Percentiles rank a stretch among this genome's conserved stretches.
These are phyloP conservation scores for Nicotiana obtusifolia DNA, from an alignment of 257 asterid genomes.

Conservation along the genomic window DNA sequence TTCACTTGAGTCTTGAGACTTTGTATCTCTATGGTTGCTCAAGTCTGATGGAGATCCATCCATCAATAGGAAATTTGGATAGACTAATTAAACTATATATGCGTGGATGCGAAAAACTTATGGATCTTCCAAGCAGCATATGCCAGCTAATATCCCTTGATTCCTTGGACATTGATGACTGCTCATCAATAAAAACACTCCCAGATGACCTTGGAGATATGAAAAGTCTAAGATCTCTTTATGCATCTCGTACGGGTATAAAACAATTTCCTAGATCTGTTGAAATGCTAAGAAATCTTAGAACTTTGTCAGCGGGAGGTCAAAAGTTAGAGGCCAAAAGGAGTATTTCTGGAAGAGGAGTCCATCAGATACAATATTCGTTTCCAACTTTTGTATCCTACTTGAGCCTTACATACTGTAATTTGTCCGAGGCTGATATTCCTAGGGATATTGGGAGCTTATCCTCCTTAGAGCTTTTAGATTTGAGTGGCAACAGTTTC, in stretches of 20 bases:
- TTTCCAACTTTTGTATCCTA: not conserved
- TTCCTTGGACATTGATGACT: too few relatives aligned
- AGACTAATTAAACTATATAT: not conserved
- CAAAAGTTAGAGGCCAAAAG: not conserved
- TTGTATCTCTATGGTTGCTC: not conserved
- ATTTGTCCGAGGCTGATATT: not conserved
- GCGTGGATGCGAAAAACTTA: not conserved
- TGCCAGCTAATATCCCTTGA: too few relatives aligned
- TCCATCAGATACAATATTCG: not conserved
- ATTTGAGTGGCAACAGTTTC: not conserved
- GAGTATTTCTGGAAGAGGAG: not conserved
- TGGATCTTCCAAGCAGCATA: not conserved
- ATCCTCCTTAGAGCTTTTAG: not conserved
- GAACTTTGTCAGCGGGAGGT: not conserved
- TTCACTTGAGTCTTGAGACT: not conserved
- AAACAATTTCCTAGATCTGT: not conserved
- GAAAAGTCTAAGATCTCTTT: not conserved
- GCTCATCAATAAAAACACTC: too few relatives aligned
- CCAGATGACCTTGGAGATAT: not conserved
- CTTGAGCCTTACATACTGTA: not conserved
- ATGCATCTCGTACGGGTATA: not conserved
- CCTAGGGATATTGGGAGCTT: not conserved
- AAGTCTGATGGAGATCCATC: not conserved
- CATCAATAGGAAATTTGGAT: not conserved
- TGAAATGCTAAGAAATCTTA: not conserved